Conservation (phyloP, 2,329 filamentous ascomycete genomes). For the Fonsecaea multimorphosa region DNA sequence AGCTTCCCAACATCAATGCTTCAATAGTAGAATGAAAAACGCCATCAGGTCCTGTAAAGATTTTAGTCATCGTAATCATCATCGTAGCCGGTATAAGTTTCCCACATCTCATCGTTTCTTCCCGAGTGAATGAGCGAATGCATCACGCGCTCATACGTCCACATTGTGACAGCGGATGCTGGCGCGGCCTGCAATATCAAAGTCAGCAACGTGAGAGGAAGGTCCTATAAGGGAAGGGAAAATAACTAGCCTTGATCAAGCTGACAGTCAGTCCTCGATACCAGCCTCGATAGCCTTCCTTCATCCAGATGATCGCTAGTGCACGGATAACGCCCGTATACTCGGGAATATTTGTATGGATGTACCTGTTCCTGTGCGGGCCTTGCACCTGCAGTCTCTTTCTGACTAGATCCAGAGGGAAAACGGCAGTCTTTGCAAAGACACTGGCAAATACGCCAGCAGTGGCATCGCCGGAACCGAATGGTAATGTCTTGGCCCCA, state of each 20-base stretch:
- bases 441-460: slow-evolving; percentile 82
- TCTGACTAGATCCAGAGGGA: slow-evolving; percentile 88
- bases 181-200: slow-evolving; percentile 66
- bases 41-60: slow-evolving; percentile 25
- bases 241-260: slow-evolving; percentile 71
- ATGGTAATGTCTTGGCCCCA: slow-evolving; percentile 62
- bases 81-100: slow-evolving; percentile 37
- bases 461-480: slow-evolving; percentile 80
- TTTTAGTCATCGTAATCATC: slow-evolving; percentile 39
- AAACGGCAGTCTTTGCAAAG: slow-evolving; percentile 84
- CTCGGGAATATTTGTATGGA: slow-evolving; percentile 85
- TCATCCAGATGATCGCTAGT: slow-evolving; percentile 69
- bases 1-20: slow-evolving; percentile 1
- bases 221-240: not conserved
- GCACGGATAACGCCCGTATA: slow-evolving; percentile 73
- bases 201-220: slow-evolving; percentile 9
- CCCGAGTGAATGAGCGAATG: slow-evolving; percentile 59
- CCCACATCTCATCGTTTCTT: slow-evolving; percentile 38
- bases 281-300: slow-evolving; percentile 78
- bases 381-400: slow-evolving; percentile 96
- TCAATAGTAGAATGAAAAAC: not conserved
- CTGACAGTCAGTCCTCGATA: slow-evolving; percentile 90
- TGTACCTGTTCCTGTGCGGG: slow-evolving; percentile 77
- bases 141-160: slow-evolving; percentile 86
- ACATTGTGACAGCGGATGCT: slow-evolving; percentile 90